Conservation (phyloP, 1,139 yeast genomes). For the Hyphopichia fennica region DNA sequence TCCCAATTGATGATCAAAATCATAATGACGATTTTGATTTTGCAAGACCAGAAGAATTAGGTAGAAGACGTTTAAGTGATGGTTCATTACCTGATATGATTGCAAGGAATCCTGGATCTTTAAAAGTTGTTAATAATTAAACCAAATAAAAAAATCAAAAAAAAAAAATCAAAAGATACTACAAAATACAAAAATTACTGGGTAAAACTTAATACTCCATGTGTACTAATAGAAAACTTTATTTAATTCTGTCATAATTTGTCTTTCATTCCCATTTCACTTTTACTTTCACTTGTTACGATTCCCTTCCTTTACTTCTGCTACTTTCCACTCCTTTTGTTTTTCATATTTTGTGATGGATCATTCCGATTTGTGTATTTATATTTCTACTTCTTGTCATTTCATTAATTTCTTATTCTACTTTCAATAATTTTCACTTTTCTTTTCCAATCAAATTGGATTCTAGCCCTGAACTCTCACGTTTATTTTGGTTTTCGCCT, state of each 20-base stretch:
- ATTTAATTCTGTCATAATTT: no score
- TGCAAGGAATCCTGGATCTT: conserved; percentile 44
- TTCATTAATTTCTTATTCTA: not conserved
- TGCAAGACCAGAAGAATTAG: conserved; percentile 28
- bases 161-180: not conserved
- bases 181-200: not conserved
- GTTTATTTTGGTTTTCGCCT: no score
- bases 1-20: conserved; percentile 5
- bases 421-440: not conserved
- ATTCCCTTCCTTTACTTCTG: not conserved
- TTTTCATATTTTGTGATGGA: not conserved
- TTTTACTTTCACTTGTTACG: no score
- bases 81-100: conserved; percentile 71
- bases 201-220: not conserved
- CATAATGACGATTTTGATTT: conserved; percentile 6
- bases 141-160: conserved; percentile 8
- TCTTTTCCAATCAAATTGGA: not conserved
- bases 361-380: not conserved
- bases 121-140: conserved; percentile 47
- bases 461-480: no score
- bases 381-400: not conserved
- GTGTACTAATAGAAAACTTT: no score
- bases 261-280: no score
- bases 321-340: not conserved
- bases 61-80: conserved; percentile 60